Conservation (phyloP, 2,329 filamentous ascomycete genomes). For the Colletotrichum lupini region DNA sequence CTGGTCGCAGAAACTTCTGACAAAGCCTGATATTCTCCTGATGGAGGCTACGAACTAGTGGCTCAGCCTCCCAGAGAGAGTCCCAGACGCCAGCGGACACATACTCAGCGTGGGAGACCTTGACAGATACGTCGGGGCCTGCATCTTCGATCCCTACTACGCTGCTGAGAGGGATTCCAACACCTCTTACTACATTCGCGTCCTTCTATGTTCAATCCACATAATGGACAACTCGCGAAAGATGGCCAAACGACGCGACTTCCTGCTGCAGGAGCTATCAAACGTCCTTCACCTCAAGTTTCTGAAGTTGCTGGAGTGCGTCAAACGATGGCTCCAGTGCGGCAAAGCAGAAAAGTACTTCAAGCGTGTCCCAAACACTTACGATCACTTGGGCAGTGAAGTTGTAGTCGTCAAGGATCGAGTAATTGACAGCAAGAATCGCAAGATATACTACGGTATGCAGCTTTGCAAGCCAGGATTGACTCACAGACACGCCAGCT, state of each 20-base stretch:
- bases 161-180: constrained; percentile 46
- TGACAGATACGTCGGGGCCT: constrained; percentile 53
- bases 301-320: constrained; percentile 45
- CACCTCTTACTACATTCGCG: constrained; percentile 54
- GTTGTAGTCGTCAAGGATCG: constrained; percentile 53
- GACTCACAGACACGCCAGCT: neutral
- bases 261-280: constrained; percentile 57
- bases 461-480: constrained; percentile 52
- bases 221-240: constrained; percentile 42
- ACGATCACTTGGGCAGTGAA: constrained; percentile 48
- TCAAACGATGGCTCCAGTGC: constrained; percentile 54
- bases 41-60: constrained; percentile 40
- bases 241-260: constrained; percentile 33
- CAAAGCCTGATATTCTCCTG: neutral
- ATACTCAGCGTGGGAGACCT: constrained; percentile 46
- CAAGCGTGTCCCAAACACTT: constrained; percentile 49
- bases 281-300: constrained; percentile 59
- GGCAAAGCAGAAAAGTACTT: constrained; percentile 52
- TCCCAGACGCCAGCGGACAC: constrained; percentile 57
- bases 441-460: constrained; percentile 56
- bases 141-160: constrained; percentile 55
- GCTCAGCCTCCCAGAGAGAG: constrained; percentile 52
- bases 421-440: constrained; percentile 47
- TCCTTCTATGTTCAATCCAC: constrained; percentile 47
- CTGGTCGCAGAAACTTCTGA: neutral